Evolutionary conservation across 2,329 filamentous ascomycete species (phyloP).

Genomic region (Penicillium sp.): DNA sequence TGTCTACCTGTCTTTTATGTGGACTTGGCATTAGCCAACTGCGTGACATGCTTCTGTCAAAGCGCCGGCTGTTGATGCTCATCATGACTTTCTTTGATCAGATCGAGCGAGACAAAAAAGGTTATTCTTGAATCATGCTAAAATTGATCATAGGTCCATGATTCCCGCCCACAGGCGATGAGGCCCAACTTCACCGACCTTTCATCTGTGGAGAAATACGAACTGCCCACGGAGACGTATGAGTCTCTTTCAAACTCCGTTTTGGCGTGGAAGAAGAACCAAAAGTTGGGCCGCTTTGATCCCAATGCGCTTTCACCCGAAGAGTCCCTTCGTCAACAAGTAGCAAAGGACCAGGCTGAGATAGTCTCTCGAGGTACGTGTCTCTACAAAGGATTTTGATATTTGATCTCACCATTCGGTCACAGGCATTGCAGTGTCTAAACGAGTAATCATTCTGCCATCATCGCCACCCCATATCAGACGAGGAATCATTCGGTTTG

Average conservation of each 20-base stretch:
- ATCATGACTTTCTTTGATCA: neutral
- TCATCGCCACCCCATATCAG: slow-evolving; percentile 44
- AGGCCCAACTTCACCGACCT: slow-evolving; percentile 81
- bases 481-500: slow-evolving; percentile 45
- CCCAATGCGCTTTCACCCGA: slow-evolving; percentile 75
- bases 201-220: slow-evolving; percentile 82
- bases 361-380: slow-evolving; percentile 65
- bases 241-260: slow-evolving; percentile 84
- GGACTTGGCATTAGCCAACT: neutral
- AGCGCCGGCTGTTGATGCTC: too few relatives aligned
- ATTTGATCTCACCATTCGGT: slow-evolving; percentile 1
- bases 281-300: slow-evolving; percentile 95
- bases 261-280: slow-evolving; percentile 90
- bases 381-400: neutral
- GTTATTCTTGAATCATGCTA: neutral
- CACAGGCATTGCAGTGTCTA: slow-evolving; percentile 44
- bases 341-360: slow-evolving; percentile 60
- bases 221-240: slow-evolving; percentile 83
- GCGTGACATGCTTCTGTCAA: neutral
- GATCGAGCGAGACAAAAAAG: neutral
- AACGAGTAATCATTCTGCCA: slow-evolving; percentile 48
- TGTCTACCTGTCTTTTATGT: neutral
- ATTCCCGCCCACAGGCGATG: slow-evolving; percentile 73
- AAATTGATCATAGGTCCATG: slow-evolving; percentile 64
- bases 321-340: slow-evolving; percentile 68